Conservation (phyloP, 2,329 filamentous ascomycete species). For the Tolypocladium paradoxum region DNA sequence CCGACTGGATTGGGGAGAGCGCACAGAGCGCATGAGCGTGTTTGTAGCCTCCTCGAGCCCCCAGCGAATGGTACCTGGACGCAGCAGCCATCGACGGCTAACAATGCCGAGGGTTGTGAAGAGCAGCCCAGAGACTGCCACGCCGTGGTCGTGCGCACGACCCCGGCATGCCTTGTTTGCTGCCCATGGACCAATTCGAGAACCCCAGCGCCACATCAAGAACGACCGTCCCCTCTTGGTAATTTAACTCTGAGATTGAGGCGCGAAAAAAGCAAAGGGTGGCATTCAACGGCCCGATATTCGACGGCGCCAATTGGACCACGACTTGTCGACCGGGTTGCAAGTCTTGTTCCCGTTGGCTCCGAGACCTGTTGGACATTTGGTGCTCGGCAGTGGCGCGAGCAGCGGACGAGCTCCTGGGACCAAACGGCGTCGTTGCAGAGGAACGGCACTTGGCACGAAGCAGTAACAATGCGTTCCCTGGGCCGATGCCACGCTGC, state of each 20-base stretch:
- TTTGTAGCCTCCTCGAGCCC: not conserved
- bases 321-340: not conserved
- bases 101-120: not conserved
- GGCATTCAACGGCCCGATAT: constrained; percentile 1
- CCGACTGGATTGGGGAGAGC: not conserved
- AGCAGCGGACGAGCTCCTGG: not conserved
- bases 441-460: not conserved
- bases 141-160: not conserved
- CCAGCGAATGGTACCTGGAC: not conserved
- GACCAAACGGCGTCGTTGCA: not conserved
- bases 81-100: not conserved
- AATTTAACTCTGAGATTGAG: constrained; percentile 1
- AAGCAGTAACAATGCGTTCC: not conserved
- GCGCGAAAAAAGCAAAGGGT: constrained; percentile 1
- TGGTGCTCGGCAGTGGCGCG: not conserved
- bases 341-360: not conserved
- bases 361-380: not conserved
- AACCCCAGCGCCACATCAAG: not conserved
- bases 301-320: not conserved
- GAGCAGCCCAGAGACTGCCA: not conserved
- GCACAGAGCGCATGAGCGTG: not conserved
- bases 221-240: not conserved
- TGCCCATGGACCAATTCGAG: not conserved
- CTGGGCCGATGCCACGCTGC: not conserved
- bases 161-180: not conserved